A percentile compares a stretch with the other conserved stretches of the same genome.
phyloP scores from a whole-genome alignment of 202 grass and related monocot species.

The Eragrostis tef region DNA sequence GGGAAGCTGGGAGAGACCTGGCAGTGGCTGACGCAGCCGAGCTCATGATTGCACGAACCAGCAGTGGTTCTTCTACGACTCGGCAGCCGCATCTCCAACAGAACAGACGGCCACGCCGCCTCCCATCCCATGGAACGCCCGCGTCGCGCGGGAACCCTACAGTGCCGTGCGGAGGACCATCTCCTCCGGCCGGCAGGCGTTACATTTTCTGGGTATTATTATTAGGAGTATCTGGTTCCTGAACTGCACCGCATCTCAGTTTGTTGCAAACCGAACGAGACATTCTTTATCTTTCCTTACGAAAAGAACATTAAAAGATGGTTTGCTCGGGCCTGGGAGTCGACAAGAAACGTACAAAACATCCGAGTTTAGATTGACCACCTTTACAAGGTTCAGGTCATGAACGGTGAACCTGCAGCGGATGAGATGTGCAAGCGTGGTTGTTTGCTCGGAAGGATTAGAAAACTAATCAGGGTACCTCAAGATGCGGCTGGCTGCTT shows the following conservation, averaged over 20 bases:
- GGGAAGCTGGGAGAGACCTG: neutral
- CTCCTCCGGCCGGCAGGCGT: no score
- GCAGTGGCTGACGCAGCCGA: conserved; percentile 1
- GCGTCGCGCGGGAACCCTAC: conserved; percentile 23
- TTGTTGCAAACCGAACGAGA: neutral
- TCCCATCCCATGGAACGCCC: neutral
- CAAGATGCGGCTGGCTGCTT: neutral
- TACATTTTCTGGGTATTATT: no score
- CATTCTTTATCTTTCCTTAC: neutral
- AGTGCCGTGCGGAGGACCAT: neutral
- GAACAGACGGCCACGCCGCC: neutral
- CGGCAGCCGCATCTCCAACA: neutral
- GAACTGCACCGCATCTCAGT: neutral
- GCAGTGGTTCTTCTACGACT: no score
- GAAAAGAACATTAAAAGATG: neutral
- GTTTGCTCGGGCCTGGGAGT: neutral
- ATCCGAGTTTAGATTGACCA: conserved; percentile 53
- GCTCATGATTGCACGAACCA: conserved; percentile 18
- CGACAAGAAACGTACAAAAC: conserved; percentile 44
- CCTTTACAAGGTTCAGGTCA: conserved; percentile 38
- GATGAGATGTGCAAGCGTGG: neutral
- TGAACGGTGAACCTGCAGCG: neutral
- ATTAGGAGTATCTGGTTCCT: neutral
- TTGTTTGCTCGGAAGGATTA: neutral
- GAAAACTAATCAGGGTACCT: neutral